phyloP scores from a whole-genome alignment of 2,329 filamentous ascomycete species.

The Microsporum ferrugineum region DNA sequence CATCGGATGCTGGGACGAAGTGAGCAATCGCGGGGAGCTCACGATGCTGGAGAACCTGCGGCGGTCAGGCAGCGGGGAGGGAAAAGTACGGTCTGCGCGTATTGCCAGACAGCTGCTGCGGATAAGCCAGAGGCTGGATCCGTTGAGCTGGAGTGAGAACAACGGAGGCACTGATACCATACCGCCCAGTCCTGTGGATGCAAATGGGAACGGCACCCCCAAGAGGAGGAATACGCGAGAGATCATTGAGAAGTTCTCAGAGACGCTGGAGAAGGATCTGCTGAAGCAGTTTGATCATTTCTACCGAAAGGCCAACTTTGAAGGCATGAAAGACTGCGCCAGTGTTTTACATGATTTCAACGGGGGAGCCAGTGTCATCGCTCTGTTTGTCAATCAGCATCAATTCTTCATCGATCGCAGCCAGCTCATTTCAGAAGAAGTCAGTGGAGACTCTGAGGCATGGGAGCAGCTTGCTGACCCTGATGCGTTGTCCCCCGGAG shows the following conservation, averaged over 20 bases:
- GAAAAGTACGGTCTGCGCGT: constrained; percentile 85
- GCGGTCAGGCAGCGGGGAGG: constrained; percentile 71
- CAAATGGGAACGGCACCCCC: constrained; percentile 38
- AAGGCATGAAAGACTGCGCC: constrained; percentile 96
- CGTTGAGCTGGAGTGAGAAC: constrained; percentile 53
- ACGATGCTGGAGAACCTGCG: constrained; percentile 81
- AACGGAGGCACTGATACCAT: constrained; percentile 43
- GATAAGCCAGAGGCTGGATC: constrained; percentile 84
- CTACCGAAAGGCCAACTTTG: constrained; percentile 87
- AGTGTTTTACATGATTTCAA: constrained; percentile 92
- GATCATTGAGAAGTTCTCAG: constrained; percentile 90
- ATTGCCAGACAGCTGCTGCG: constrained; percentile 88
- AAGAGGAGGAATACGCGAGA: constrained; percentile 58
- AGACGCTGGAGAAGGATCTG: constrained; percentile 88
- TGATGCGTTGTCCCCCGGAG: constrained; percentile 77
- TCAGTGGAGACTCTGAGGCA: constrained; percentile 48
- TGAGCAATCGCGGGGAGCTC: constrained; percentile 78
- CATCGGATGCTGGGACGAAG: constrained; percentile 93
- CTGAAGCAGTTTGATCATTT: constrained; percentile 95
- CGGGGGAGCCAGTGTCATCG: constrained; percentile 88
- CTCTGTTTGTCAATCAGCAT: constrained; percentile 94
- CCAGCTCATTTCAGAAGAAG: constrained; percentile 79
- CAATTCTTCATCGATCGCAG: constrained; percentile 97
- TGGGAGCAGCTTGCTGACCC: constrained; percentile 90
- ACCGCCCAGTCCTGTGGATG: constrained; percentile 14